A percentile compares a stretch with the other conserved stretches of the same genome.
These are phyloP conservation scores for Fusarium sulawesiense DNA, from an alignment of 2,329 filamentous ascomycete genomes.

Conservation along the genomic window DNA sequence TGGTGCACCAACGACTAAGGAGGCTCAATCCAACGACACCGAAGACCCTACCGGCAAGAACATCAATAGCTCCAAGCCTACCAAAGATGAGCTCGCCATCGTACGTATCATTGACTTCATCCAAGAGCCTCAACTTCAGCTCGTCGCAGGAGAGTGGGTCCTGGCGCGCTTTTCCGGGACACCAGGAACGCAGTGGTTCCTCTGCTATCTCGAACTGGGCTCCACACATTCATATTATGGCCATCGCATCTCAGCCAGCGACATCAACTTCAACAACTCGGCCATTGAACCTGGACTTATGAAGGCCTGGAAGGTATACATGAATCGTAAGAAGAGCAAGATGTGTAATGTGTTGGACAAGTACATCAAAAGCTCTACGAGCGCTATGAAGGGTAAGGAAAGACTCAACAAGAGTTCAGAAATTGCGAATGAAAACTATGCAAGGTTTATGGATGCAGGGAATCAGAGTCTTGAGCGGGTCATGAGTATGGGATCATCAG, in stretches of 20 bases:
- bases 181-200: conserved; percentile 2
- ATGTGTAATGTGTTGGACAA: conserved; percentile 7
- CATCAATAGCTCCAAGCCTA: neutral
- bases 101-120: conserved; percentile 2
- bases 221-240: conserved; percentile 6
- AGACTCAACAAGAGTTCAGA: neutral
- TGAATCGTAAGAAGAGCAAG: conserved; percentile 7
- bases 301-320: neutral
- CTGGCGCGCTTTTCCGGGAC: neutral
- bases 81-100: neutral
- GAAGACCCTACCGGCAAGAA: neutral
- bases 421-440: neutral
- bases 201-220: conserved; percentile 4
- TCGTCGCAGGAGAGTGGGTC: conserved; percentile 7
- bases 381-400: neutral
- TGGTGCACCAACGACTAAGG: neutral
- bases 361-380: neutral
- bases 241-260: neutral
- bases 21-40: neutral
- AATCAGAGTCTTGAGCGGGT: conserved; percentile 4
- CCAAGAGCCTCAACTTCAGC: conserved; percentile 1
- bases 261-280: conserved; percentile 1
- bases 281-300: conserved; percentile 1
- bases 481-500: neutral
- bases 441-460: neutral